Evolutionary conservation across 1,284 basidiomycete genomes (phyloP).

Genomic region (Sporisorium exsertum): DNA sequence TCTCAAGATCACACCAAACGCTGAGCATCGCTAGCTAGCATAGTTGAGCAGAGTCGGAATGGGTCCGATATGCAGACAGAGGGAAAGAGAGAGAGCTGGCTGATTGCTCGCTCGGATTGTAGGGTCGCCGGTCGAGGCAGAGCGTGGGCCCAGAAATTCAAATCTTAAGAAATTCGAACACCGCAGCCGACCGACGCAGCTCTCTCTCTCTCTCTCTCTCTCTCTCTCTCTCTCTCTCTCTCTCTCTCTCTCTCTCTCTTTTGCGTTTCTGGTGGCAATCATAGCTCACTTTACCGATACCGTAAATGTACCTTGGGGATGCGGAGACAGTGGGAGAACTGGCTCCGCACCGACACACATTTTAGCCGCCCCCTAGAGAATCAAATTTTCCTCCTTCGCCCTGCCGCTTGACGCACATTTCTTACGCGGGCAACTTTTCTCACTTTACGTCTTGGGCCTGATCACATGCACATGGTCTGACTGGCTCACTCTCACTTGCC

Average conservation of each 20-base stretch:
- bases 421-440: neutral
- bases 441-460: neutral
- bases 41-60: neutral
- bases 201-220: neutral
- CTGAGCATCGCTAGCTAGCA: neutral
- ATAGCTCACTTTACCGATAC: neutral
- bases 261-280: neutral
- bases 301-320: no score
- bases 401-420: neutral
- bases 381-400: neutral
- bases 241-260: neutral
- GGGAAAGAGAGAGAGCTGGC: neutral
- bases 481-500: neutral
- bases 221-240: neutral
- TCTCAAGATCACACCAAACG: neutral
- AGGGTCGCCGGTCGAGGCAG: neutral
- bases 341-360: neutral
- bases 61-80: neutral
- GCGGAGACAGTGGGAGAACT: no score
- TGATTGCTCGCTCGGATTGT: neutral
- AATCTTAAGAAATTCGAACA: conserved; percentile 13
- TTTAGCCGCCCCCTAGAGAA: neutral
- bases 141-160: conserved; percentile 1
- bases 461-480: neutral
- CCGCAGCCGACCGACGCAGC: conserved; percentile 16